These are phyloP conservation scores for Penicillium robsamsonii DNA, from an alignment of 495 filamentous ascomycete genomes.

Conservation along the genomic window DNA sequence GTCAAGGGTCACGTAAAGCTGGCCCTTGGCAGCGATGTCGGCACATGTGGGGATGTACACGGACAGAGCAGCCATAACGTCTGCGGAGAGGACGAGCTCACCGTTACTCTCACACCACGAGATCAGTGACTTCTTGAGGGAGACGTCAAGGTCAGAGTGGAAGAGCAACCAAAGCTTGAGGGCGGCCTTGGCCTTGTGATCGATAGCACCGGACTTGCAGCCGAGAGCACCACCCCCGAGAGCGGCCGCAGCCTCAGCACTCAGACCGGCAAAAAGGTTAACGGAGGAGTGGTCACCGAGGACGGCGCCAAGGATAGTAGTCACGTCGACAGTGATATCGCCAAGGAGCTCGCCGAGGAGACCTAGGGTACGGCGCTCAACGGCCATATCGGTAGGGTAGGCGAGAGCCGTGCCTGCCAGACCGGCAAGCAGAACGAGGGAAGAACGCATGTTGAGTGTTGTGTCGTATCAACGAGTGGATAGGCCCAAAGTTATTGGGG, in stretches of 20 bases:
- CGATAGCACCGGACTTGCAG: constrained; percentile 34
- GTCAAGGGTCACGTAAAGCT: constrained; percentile 40
- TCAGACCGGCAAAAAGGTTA: constrained; percentile 32
- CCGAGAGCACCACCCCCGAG: constrained; percentile 42
- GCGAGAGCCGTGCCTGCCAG: constrained; percentile 39
- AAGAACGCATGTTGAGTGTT: constrained; percentile 39
- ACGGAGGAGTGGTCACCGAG: constrained; percentile 21
- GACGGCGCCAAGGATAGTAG: constrained; percentile 21
- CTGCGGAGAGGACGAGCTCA: constrained; percentile 22
- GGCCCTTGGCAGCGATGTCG: constrained; percentile 38
- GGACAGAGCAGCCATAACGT: constrained; percentile 29
- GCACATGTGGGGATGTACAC: constrained; percentile 40
- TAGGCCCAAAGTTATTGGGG: constrained; percentile 10
- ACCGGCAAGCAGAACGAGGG: constrained; percentile 38
- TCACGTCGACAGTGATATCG: constrained; percentile 21
- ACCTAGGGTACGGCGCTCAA: constrained; percentile 34
- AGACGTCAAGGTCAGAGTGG: constrained; percentile 27
- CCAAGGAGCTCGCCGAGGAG: constrained; percentile 20
- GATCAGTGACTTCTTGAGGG: constrained; percentile 31
- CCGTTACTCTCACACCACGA: constrained; percentile 31
- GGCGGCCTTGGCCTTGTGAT: constrained; percentile 30
- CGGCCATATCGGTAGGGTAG: constrained; percentile 30
- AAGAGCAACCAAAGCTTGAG: constrained; percentile 36
- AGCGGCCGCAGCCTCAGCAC: constrained; percentile 40
- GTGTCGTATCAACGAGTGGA: constrained; percentile 22